Evolutionary conservation across 129 eudicot species (phyloP).

Genomic region (Saussurea involucrata): DNA sequence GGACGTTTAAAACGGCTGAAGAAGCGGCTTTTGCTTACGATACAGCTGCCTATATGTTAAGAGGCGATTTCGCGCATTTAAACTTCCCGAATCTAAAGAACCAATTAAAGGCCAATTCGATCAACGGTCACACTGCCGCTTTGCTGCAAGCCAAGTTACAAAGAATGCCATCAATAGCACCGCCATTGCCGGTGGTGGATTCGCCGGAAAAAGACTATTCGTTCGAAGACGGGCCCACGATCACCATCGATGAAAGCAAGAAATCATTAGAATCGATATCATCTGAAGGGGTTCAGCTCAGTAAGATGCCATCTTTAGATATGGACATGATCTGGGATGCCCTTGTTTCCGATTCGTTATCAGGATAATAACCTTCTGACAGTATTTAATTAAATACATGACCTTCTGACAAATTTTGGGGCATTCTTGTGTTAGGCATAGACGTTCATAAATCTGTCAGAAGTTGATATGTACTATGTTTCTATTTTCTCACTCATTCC

Average conservation of each 20-base stretch:
- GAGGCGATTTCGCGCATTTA: constrained; percentile 76
- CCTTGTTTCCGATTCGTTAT: constrained; percentile 43
- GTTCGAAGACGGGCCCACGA: neutral
- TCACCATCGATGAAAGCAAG: constrained; percentile 15
- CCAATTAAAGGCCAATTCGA: constrained; percentile 49
- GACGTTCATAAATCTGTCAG: neutral
- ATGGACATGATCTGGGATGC: constrained; percentile 91
- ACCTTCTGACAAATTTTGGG: neutral
- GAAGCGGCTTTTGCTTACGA: constrained; percentile 89
- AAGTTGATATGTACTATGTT: neutral
- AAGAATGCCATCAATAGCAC: constrained; percentile 17
- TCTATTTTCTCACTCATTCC: neutral
- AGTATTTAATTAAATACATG: too few species aligned
- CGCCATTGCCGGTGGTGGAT: neutral
- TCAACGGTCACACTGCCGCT: constrained; percentile 44
- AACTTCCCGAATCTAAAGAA: constrained; percentile 72
- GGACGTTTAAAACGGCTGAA: constrained; percentile 81
- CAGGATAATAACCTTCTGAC: neutral
- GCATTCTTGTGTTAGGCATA: neutral
- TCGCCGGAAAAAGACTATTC: neutral
- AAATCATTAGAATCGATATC: constrained; percentile 18
- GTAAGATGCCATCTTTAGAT: constrained; percentile 87
- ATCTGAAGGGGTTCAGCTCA: constrained; percentile 56
- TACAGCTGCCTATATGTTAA: constrained; percentile 71
- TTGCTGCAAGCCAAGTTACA: constrained; percentile 67